These are phyloP conservation scores for Tricholomella constricta DNA, from an alignment of 768 basidiomycete species.

Conservation along the genomic window DNA sequence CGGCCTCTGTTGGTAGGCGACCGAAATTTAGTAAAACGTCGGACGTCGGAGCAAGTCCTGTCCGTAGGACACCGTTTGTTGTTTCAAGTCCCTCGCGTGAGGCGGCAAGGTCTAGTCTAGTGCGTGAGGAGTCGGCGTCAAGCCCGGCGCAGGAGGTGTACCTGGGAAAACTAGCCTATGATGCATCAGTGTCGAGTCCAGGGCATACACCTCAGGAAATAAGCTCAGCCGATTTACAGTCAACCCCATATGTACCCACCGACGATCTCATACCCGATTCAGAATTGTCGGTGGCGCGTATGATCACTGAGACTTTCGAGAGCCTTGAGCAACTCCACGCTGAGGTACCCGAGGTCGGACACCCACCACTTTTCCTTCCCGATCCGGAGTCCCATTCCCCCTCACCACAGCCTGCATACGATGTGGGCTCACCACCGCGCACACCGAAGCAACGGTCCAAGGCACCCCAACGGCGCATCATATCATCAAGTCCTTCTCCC, in stretches of 20 bases:
- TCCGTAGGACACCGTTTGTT: neutral
- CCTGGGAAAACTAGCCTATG: too few species aligned
- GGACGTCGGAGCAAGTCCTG: too few species aligned
- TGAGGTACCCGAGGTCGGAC: neutral
- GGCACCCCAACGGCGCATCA: too few species aligned
- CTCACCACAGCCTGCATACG: neutral
- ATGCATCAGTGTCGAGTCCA: neutral
- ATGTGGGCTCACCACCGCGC: neutral
- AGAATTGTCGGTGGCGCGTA: slow-evolving; percentile 7
- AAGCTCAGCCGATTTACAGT: too few species aligned
- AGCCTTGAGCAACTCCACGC: neutral
- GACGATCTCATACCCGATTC: neutral
- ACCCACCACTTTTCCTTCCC: neutral
- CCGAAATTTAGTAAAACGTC: too few species aligned
- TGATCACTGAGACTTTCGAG: slow-evolving; percentile 8
- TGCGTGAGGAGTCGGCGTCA: too few species aligned
- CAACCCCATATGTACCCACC: neutral
- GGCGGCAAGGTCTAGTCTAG: neutral
- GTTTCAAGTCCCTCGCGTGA: neutral
- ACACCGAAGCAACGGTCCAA: neutral
- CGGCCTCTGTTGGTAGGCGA: neutral
- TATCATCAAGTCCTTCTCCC: too few species aligned
- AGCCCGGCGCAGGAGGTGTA: too few species aligned
- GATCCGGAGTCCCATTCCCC: neutral
- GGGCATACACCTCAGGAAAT: too few species aligned